Percentiles rank a stretch among this genome's conserved stretches.
These are phyloP conservation scores for Leptodermis oblonga DNA, from an alignment of 257 asterid species.

Conservation along the genomic window DNA sequence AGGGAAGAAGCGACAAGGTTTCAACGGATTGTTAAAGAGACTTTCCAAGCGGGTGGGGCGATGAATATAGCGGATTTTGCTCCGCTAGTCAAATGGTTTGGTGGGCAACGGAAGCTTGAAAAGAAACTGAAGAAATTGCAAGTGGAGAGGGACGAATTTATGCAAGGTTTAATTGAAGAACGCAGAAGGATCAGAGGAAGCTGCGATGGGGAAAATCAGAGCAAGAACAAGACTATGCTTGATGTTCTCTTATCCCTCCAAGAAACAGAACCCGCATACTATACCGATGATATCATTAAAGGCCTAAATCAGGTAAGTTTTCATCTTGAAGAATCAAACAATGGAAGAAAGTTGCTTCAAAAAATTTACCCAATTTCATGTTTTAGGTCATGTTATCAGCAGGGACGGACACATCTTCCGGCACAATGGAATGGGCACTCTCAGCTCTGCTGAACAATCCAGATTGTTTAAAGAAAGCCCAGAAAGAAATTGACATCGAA, in stretches of 20 bases:
- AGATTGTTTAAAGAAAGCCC: conserved; percentile 36
- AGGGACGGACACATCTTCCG: conserved; percentile 56
- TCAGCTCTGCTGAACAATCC: conserved; percentile 58
- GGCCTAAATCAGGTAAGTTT: conserved; percentile 18
- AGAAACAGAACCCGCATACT: conserved; percentile 35
- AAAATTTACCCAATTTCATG: neutral
- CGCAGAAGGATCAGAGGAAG: conserved; percentile 13
- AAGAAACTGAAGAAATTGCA: conserved; percentile 23
- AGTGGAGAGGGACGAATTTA: conserved; percentile 33
- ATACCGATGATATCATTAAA: conserved; percentile 27
- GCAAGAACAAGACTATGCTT: conserved; percentile 28
- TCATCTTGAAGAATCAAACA: no score
- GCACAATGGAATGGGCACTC: conserved; percentile 64
- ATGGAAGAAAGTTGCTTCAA: neutral
- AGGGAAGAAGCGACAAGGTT: conserved; percentile 28
- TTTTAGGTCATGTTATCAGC: conserved; percentile 45
- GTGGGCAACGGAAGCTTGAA: conserved; percentile 27
- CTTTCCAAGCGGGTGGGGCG: conserved; percentile 17
- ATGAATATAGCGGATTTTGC: conserved; percentile 35
- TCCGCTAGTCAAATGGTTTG: conserved; percentile 34
- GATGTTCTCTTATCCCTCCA: conserved; percentile 40
- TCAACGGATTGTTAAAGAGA: conserved; percentile 26
- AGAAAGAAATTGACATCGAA: conserved; percentile 40
- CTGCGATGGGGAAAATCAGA: neutral
- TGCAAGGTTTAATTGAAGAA: conserved; percentile 41